Conservation (phyloP, 768 basidiomycete genomes). For the Lactarius indigo region DNA sequence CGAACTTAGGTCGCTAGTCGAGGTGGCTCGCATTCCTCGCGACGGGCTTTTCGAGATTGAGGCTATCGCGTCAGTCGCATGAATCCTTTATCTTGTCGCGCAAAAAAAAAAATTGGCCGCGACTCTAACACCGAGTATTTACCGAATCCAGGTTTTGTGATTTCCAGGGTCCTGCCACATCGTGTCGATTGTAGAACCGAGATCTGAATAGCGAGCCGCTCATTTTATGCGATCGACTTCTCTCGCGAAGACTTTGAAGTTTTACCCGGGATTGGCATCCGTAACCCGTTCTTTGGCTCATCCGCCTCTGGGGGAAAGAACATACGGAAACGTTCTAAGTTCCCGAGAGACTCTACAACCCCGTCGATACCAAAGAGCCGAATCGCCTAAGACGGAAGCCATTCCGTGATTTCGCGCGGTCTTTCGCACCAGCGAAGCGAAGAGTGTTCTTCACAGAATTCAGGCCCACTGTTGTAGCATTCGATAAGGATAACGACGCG, state of each 20-base stretch:
- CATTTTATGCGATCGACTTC: neutral
- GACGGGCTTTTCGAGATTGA: constrained; percentile 94
- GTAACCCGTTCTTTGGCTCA: too few species aligned
- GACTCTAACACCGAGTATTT: neutral
- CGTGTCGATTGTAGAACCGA: neutral
- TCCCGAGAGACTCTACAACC: neutral
- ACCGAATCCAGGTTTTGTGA: neutral
- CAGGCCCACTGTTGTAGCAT: neutral
- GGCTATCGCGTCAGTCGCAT: constrained; percentile 56
- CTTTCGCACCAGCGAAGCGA: neutral
- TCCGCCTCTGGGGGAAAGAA: too few species aligned
- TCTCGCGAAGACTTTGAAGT: neutral
- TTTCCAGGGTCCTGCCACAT: neutral
- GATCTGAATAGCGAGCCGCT: neutral
- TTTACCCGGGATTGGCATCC: neutral
- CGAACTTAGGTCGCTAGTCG: constrained; percentile 60
- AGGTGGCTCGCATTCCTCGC: constrained; percentile 84
- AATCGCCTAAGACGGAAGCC: neutral
- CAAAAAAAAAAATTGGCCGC: neutral
- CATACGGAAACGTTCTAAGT: neutral
- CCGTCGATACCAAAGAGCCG: neutral
- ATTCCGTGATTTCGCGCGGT: neutral
- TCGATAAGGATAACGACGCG: neutral
- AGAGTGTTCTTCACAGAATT: neutral
- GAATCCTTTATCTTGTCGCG: neutral